phyloP scores from a whole-genome alignment of 2,329 filamentous ascomycete genomes.

The Talaromyces rugulosus region DNA sequence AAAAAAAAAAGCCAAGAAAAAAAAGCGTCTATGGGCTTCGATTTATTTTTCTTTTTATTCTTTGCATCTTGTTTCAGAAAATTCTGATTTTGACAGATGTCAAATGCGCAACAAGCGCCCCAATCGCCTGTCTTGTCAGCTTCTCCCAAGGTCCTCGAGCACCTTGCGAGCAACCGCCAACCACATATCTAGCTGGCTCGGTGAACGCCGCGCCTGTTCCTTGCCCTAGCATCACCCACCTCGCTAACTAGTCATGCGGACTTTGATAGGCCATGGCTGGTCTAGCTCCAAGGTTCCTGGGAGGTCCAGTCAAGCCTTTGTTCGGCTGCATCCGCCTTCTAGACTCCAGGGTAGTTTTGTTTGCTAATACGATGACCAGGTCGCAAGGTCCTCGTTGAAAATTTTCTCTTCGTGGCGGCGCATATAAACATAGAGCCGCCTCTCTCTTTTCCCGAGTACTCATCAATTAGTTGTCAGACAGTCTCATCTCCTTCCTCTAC shows the following conservation, averaged over 20 bases:
- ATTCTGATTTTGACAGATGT: background rate
- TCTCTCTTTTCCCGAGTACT: background rate
- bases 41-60: background rate
- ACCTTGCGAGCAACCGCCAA: slow-evolving; percentile 9
- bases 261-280: background rate
- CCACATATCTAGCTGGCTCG: background rate
- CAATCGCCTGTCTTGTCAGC: background rate
- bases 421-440: background rate
- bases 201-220: background rate
- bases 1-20: background rate
- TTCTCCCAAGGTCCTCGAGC: slow-evolving; percentile 5
- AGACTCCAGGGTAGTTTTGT: background rate
- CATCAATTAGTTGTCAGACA: background rate
- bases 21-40: background rate
- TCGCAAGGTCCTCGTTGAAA: background rate
- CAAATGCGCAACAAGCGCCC: background rate
- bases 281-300: background rate
- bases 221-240: background rate
- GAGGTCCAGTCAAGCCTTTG: background rate
- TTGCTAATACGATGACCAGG: background rate
- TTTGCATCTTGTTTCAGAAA: background rate
- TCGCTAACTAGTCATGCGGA: background rate
- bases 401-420: background rate
- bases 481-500: background rate
- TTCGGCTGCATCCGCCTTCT: background rate